phyloP scores from a whole-genome alignment of 2,329 filamentous ascomycete genomes.

The Aspergillus sergii region DNA sequence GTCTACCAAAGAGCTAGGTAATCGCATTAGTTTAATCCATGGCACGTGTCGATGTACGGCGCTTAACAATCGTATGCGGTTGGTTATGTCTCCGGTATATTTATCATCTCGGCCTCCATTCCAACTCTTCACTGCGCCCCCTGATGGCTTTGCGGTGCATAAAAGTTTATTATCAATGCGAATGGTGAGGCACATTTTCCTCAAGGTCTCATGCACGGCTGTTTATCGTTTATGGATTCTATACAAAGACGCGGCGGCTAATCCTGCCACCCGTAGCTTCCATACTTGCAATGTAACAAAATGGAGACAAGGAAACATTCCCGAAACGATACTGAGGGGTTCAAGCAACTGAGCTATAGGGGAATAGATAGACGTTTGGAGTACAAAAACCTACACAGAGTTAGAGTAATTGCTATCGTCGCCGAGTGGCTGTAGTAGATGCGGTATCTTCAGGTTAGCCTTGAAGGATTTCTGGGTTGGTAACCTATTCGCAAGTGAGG shows the following conservation, averaged over 20 bases:
- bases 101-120: not conserved
- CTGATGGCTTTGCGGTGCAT: not conserved
- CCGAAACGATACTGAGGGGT: not conserved
- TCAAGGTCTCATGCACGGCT: not conserved
- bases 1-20: not conserved
- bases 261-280: not conserved
- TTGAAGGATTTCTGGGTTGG: not conserved
- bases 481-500: not conserved
- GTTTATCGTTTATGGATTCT: not conserved
- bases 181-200: not conserved
- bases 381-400: not conserved
- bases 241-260: not conserved
- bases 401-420: not conserved
- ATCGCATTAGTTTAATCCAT: not conserved
- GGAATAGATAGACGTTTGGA: not conserved
- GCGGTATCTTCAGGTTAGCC: not conserved
- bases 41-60: not conserved
- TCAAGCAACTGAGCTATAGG: not conserved
- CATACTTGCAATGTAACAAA: not conserved
- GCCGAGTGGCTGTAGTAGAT: not conserved
- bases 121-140: not conserved
- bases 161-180: not conserved
- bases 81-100: not conserved
- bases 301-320: not conserved
- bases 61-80: not conserved